Conservation (phyloP, 2,329 filamentous ascomycete genomes). For the Penicillium sp. region DNA sequence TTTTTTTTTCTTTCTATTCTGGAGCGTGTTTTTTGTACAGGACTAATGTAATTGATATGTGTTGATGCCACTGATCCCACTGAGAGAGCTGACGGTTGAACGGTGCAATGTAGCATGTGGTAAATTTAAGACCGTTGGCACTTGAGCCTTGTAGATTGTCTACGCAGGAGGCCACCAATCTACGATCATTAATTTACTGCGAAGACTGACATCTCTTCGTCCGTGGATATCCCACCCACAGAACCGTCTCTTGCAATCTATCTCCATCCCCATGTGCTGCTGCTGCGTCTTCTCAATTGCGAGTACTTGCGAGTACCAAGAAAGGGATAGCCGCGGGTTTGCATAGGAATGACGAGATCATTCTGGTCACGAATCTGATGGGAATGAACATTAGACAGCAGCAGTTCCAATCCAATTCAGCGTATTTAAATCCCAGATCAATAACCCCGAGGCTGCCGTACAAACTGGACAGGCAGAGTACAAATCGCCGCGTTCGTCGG, state of each 20-base stretch:
- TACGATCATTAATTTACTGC: not conserved
- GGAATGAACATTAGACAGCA: not conserved
- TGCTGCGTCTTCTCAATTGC: not conserved
- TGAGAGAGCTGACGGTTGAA: not conserved
- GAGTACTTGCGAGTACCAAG: not conserved
- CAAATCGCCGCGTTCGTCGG: conserved; percentile 1
- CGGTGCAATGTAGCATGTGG: not conserved
- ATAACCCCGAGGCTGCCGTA: not conserved
- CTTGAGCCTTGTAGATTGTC: too few relatives aligned
- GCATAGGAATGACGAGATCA: not conserved
- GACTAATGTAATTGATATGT: not conserved
- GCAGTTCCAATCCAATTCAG: not conserved
- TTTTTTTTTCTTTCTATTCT: not conserved
- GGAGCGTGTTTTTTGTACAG: not conserved
- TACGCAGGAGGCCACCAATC: too few relatives aligned
- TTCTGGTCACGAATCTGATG: not conserved
- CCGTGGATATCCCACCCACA: too few relatives aligned
- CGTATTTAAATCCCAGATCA: too few relatives aligned
- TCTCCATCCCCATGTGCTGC: not conserved
- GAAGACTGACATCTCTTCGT: not conserved
- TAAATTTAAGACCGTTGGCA: not conserved
- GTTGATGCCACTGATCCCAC: not conserved
- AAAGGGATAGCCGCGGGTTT: conserved; percentile 1
- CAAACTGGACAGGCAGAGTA: too few relatives aligned
- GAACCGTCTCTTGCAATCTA: not conserved